Evolutionary conservation across 768 basidiomycete species (phyloP).

Genomic region (Glaciozyma antarctica): DNA sequence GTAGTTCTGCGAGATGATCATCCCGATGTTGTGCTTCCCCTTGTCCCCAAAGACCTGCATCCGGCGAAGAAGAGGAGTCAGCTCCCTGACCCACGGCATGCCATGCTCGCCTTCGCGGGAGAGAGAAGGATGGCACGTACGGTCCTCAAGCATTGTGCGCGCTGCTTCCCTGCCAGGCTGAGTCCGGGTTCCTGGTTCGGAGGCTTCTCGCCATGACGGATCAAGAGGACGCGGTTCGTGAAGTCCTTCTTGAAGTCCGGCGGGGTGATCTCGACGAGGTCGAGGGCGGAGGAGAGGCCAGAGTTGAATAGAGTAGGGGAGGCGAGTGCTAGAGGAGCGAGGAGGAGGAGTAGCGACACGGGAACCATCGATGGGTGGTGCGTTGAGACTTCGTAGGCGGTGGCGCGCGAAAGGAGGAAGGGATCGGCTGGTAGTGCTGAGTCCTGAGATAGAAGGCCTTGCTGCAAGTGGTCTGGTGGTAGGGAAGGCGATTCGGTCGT

Average conservation of each 20-base stretch:
- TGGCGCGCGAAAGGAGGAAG: no score
- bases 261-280: background rate
- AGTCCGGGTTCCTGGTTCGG: constrained; percentile 6
- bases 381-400: no score
- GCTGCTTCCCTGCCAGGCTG: constrained; percentile 15
- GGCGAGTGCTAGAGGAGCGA: background rate
- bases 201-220: constrained; percentile 31
- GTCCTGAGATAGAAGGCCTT: no score
- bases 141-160: constrained; percentile 25
- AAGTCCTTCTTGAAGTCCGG: background rate
- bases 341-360: background rate
- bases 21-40: constrained; percentile 17
- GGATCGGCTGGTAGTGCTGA: no score
- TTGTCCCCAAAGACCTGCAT: constrained; percentile 1
- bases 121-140: background rate
- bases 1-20: constrained; percentile 27
- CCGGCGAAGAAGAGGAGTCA: background rate
- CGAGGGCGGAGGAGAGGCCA: background rate
- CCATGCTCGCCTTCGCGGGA: background rate
- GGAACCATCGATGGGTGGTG: background rate
- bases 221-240: constrained; percentile 22
- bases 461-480: no score
- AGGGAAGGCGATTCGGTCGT: no score
- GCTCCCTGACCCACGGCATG: background rate
- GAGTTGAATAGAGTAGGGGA: background rate